A percentile compares a stretch with the other conserved stretches of the same genome.
These are phyloP conservation scores for Torulaspora maleeae DNA, from an alignment of 805 yeast species.

Conservation along the genomic window DNA sequence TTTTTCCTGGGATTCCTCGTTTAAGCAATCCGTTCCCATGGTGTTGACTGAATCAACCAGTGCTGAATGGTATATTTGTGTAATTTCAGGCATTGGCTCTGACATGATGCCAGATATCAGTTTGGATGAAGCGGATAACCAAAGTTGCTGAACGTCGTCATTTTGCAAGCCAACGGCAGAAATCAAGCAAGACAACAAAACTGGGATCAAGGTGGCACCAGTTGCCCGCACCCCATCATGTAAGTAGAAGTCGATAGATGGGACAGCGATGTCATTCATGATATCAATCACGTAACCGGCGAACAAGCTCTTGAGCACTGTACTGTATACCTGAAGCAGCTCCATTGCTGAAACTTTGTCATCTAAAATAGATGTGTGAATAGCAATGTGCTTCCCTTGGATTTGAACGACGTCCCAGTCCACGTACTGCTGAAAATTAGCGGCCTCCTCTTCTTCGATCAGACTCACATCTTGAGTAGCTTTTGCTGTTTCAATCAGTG, in stretches of 20 bases:
- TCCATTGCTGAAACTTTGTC: conserved; percentile 94
- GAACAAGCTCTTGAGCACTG: conserved; percentile 75
- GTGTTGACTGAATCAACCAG: conserved; percentile 60
- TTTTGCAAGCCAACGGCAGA: conserved; percentile 47
- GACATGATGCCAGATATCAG: conserved; percentile 60
- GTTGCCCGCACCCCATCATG: conserved; percentile 92
- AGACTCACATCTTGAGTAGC: conserved; percentile 85
- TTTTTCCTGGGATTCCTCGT: conserved; percentile 48
- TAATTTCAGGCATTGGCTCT: conserved; percentile 80
- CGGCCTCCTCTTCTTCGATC: conserved; percentile 85
- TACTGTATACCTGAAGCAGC: conserved; percentile 75
- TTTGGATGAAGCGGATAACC: conserved; percentile 66
- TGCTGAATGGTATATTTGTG: conserved; percentile 72
- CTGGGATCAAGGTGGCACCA: conserved; percentile 82
- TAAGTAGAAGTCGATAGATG: conserved; percentile 83
- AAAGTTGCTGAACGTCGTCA: conserved; percentile 57
- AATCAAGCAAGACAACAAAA: conserved; percentile 60
- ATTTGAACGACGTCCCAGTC: conserved; percentile 94
- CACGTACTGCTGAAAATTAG: conserved; percentile 73
- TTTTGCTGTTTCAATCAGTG: conserved; percentile 79
- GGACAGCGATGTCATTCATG: conserved; percentile 72
- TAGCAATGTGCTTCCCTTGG: conserved; percentile 89
- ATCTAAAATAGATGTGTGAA: conserved; percentile 89
- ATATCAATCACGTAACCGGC: conserved; percentile 78
- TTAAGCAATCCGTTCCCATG: conserved; percentile 61